phyloP scores from a whole-genome alignment of 2,329 filamentous ascomycete genomes.

The Microsporum ferrugineum region DNA sequence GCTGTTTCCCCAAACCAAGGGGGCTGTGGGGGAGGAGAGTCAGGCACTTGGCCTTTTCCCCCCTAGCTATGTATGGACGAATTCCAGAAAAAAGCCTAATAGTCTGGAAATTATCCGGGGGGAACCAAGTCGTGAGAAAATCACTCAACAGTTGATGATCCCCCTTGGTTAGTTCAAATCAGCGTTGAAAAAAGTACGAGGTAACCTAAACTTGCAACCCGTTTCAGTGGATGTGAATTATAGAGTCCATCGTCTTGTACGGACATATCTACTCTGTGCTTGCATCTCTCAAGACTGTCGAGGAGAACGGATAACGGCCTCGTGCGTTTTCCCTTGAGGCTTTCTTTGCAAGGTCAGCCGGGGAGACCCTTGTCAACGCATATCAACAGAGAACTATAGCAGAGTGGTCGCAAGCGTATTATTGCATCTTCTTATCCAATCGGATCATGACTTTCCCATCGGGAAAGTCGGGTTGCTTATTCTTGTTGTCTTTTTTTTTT shows the following conservation, averaged over 20 bases:
- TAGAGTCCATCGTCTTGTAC: not conserved
- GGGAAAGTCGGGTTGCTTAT: not conserved
- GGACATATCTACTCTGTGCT: not conserved
- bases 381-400: not conserved
- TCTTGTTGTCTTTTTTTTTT: not conserved
- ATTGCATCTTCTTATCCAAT: not conserved
- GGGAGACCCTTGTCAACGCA: not conserved
- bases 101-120: not conserved
- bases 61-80: not conserved
- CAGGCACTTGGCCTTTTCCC: not conserved
- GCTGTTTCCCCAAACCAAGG: not conserved
- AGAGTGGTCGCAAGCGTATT: not conserved
- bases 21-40: not conserved
- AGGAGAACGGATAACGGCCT: not conserved
- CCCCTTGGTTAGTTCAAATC: not conserved
- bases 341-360: not conserved
- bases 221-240: not conserved
- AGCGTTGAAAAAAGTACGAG: not conserved
- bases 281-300: not conserved
- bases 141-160: not conserved
- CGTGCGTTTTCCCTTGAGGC: not conserved
- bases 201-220: not conserved
- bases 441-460: not conserved
- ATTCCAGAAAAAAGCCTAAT: slow-evolving; percentile 3
- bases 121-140: not conserved